Evolutionary conservation across 768 basidiomycete species (phyloP), one percentile per base, ranked within the genome.

Genomic region (Lentinus brumalis): DNA sequence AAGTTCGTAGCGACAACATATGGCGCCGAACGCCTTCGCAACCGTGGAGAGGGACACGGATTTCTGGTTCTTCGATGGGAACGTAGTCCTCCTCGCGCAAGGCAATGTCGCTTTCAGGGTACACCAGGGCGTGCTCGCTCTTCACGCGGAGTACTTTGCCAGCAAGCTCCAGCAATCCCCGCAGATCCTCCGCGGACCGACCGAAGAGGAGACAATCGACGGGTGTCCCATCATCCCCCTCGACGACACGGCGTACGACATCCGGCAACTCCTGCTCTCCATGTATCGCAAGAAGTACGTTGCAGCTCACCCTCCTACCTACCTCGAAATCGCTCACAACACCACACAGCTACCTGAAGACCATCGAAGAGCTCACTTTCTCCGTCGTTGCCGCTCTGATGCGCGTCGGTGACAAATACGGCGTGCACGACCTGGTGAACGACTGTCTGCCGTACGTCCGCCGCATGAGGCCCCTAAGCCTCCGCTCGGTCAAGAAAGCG

Each of bases 381-480:
- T 41, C 55, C 5, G 16, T 50, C 3, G 26, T 56, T 15, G 60
- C 60, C 11, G 45, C 53, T 10, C 29, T 56, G n/a, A 56, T 61
- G 15, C 53, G 54, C 16, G 50, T 61, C 15, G 55, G 60, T 21
- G 54, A 61, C 55, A 61, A 56, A 31, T 61, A 61, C 50, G n/a
- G 39, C 15, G 42, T 61, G 18, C 18, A 41, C 8, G 55, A 40
- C 15, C 5, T 35, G 10, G 32, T 35, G 32, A 35, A 35, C 32
- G 32, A 35, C 5, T 35, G 32, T 10, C 5, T 10, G 5, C 32
- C 32, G 10, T 35, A 35, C 32, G 5, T 35, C 32, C 32, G 32
- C 10, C 10, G 5, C 5, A 35, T 35, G 5, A 10, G 5, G 32
- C 32, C 32, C 32, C 5, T 10, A 35, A 35, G 5, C 32, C 32